Percentiles rank a stretch among this genome's conserved stretches.
These are phyloP conservation scores for Excoecaria cochinchinensis DNA, from an alignment of 345 rosid species.

Conservation along the genomic window DNA sequence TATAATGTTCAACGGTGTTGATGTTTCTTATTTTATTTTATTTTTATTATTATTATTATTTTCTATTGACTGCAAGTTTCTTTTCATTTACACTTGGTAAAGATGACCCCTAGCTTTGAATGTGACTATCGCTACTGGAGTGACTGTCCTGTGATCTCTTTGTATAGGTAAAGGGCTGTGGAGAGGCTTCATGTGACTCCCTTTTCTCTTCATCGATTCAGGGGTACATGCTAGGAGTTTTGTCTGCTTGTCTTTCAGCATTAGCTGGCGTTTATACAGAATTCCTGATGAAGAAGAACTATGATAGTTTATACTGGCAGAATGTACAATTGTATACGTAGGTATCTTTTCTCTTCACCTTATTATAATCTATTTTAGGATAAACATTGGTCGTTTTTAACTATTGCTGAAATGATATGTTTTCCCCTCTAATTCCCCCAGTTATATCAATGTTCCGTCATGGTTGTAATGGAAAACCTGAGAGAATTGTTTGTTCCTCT, in stretches of 20 bases:
- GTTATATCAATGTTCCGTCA: background rate
- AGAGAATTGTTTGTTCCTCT: background rate
- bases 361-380: background rate
- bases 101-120: background rate
- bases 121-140: background rate
- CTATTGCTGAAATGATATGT: background rate
- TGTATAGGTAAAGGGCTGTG: slow-evolving; percentile 81
- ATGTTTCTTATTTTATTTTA: background rate
- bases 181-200: slow-evolving; percentile 80
- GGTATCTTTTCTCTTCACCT: slow-evolving; percentile 46
- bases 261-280: slow-evolving; percentile 95
- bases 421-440: background rate
- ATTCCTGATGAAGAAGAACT: slow-evolving; percentile 92
- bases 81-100: background rate
- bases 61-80: background rate
- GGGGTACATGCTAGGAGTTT: slow-evolving; percentile 77
- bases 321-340: slow-evolving; percentile 90
- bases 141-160: background rate
- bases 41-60: background rate
- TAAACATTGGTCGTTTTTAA: background rate
- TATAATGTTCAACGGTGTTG: background rate
- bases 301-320: slow-evolving; percentile 93
- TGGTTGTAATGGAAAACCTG: background rate
- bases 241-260: slow-evolving; percentile 92
- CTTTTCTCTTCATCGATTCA: slow-evolving; percentile 86